Base-by-base conservation (phyloP, 2,329 filamentous ascomycete species). In the Fusarium lyarnte region DNA sequence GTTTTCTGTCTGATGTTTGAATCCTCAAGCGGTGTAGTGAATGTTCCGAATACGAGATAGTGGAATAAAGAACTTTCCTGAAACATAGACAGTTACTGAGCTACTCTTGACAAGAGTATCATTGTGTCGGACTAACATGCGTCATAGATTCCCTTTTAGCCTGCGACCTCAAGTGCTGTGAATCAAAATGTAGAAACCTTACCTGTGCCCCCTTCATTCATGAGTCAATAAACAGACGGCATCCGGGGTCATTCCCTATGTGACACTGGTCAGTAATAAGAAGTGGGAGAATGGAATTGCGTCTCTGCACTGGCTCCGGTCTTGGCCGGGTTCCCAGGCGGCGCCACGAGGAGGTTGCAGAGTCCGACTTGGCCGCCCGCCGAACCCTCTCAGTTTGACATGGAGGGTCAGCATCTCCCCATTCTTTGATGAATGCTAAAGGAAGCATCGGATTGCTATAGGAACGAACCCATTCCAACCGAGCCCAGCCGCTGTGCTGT, bases 261-360 rank as follows among this genome's bases (percentile, higher is more conserved):
- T 6, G 7, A 43, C 21, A n/a, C 25, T 27, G 10, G 10, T 7
- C 36, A 38, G 36, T 6, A 2, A 21, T 2, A 21, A 3, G 2
- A 38, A 13, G 10, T 6, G 3, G 11, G 7, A 7, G 39, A 8
- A n/a, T 3, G 6, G 9, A 3, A 2, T 43, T 16, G 35, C 52
- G 59, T 62, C 41, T 58, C 59, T 62, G 19, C 52, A 46, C 19
- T 62, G 35, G 59, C 52, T 62, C 52, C n/a, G 14, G 11, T 17
- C 21, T 11, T 8, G 12, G n/a, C 4, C n/a, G n/a, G 41, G 52
- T 62, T 62, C 52, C 59, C 59, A 58, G 59, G 41, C 35, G 52
- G 52, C 52, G 58, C 59, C 52, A 46, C 41, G 52, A 29, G 52
- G 52, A 62, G 93, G 43, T 92, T 96, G n/a, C 96, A 94, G 94